Evolutionary conservation across 176 grass and related monocot genomes (phyloP).

Genomic region (Aegilops umbellulata): DNA sequence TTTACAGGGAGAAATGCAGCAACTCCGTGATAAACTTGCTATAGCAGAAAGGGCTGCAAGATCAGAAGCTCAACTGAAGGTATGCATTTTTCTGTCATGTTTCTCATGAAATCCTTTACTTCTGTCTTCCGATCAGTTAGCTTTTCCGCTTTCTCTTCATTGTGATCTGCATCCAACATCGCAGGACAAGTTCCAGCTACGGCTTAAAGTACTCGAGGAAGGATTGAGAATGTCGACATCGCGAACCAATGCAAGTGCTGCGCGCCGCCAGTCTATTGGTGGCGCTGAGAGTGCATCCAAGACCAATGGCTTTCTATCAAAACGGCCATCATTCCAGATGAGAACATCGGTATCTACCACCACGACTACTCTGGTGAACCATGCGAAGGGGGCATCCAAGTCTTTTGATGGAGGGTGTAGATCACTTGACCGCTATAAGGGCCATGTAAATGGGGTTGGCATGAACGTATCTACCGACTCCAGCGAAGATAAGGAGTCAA

Average conservation of each 20-base stretch:
- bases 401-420: conserved; percentile 89
- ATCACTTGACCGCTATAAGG: conserved; percentile 51
- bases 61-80: conserved; percentile 96
- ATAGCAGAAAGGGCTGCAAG: conserved; percentile 79
- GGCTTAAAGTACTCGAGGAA: conserved; percentile 93
- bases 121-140: background rate
- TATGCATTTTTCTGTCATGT: conserved; percentile 9
- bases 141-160: conserved; percentile 6
- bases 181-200: conserved; percentile 87
- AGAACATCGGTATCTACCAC: conserved; percentile 64
- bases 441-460: conserved; percentile 54
- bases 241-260: conserved; percentile 36
- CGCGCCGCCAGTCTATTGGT: conserved; percentile 61
- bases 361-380: conserved; percentile 74
- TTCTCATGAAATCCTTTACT: background rate
- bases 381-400: conserved; percentile 91
- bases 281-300: conserved; percentile 69
- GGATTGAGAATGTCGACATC: conserved; percentile 88
- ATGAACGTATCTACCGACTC: conserved; percentile 68
- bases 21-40: conserved; percentile 91
- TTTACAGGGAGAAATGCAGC: conserved; percentile 93
- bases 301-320: conserved; percentile 69
- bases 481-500: conserved; percentile 54
- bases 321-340: conserved; percentile 85
- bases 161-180: conserved; percentile 21